These are phyloP conservation scores for Endotrypanum monterogeii DNA, from an alignment of 208 protist species.

Conservation along the genomic window DNA sequence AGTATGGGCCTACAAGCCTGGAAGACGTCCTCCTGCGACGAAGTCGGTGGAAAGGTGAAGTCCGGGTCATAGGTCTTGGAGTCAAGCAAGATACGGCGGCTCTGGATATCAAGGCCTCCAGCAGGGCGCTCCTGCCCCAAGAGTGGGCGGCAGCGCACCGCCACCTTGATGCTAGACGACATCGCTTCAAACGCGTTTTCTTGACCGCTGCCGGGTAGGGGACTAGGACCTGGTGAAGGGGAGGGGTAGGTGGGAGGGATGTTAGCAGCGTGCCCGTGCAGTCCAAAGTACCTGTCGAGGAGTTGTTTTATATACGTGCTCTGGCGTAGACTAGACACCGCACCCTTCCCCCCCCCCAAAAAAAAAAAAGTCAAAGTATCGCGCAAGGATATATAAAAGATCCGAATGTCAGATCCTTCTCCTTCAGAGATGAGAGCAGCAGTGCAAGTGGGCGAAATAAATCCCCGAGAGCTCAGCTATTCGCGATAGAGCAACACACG, in stretches of 20 bases:
- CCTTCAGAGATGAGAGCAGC: too few species aligned
- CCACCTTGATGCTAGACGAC: conserved; percentile 85
- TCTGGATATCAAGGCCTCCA: conserved; percentile 79
- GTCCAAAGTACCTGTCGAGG: too few species aligned
- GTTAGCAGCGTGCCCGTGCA: neutral
- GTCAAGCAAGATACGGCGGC: conserved; percentile 82
- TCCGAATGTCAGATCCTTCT: too few species aligned
- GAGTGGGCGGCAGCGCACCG: conserved; percentile 81
- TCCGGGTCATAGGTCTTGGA: conserved; percentile 92
- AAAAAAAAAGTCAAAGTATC: too few species aligned
- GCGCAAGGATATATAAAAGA: too few species aligned
- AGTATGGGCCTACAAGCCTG: conserved; percentile 83
- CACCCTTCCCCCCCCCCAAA: too few species aligned
- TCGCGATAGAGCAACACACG: too few species aligned
- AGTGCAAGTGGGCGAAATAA: too few species aligned
- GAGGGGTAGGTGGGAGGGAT: neutral
- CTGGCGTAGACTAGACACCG: too few species aligned
- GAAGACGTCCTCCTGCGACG: conserved; percentile 89
- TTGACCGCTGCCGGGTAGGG: neutral
- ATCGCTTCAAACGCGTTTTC: conserved; percentile 1
- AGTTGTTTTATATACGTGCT: too few species aligned
- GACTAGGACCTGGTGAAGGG: too few species aligned
- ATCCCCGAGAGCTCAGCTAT: too few species aligned
- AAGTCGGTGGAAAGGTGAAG: conserved; percentile 65
- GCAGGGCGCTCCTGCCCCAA: conserved; percentile 77